Percentiles rank a stretch among this genome's conserved stretches.
Evolutionary conservation across 2,329 filamentous ascomycete species (phyloP).

Genomic region (Tolypocladium cylindrosporum): DNA sequence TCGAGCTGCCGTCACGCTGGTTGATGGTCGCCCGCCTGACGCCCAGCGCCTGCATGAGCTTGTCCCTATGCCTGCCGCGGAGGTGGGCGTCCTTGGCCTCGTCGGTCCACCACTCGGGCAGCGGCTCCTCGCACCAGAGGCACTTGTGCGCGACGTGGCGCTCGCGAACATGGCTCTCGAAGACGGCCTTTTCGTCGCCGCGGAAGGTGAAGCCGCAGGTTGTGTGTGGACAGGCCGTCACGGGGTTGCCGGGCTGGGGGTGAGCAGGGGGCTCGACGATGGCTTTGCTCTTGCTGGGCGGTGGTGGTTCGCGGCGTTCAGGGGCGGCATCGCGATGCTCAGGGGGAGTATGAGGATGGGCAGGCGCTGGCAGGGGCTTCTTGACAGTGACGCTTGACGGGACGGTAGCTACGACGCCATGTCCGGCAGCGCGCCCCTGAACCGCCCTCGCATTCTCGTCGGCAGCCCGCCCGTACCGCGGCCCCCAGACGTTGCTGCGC

Average conservation of each 20-base stretch:
- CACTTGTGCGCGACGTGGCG: slow-evolving; percentile 24
- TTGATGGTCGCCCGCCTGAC: not conserved
- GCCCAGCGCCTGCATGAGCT: slow-evolving; percentile 9
- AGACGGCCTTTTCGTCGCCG: slow-evolving; percentile 13
- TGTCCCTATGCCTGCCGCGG: slow-evolving; percentile 15
- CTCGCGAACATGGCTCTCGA: slow-evolving; percentile 25
- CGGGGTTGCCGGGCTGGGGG: slow-evolving; percentile 11
- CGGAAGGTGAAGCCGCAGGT: slow-evolving; percentile 25
- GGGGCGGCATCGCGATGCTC: not conserved
- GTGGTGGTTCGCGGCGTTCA: slow-evolving; percentile 16
- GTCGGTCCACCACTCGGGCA: slow-evolving; percentile 19
- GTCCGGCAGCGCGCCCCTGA: not conserved
- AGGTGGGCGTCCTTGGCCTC: slow-evolving; percentile 18
- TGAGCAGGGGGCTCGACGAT: not conserved
- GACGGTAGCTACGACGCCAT: slow-evolving; percentile 6
- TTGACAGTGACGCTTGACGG: slow-evolving; percentile 7
- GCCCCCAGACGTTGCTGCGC: slow-evolving; percentile 13
- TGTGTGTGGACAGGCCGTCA: slow-evolving; percentile 25
- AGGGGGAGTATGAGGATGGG: not conserved
- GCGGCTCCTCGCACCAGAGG: slow-evolving; percentile 22
- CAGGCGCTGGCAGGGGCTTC: too few species aligned
- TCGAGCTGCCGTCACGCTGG: not conserved
- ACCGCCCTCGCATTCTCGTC: slow-evolving; percentile 1
- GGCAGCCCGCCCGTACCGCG: slow-evolving; percentile 3
- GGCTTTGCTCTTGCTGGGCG: not conserved